Base-by-base conservation (phyloP, 305 asterid genomes). In the Coffea humblotiana region DNA sequence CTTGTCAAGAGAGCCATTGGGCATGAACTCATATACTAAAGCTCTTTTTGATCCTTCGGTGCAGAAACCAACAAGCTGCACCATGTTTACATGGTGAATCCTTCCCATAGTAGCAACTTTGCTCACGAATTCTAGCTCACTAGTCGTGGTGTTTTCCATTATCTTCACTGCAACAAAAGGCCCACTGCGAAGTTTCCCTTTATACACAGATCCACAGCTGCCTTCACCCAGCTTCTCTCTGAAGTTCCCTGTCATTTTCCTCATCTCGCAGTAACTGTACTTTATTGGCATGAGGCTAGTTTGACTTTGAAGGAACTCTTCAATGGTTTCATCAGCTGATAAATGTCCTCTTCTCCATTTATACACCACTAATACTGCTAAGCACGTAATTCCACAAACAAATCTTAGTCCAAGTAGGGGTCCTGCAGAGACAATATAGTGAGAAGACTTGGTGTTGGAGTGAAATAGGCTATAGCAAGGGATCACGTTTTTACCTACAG, bases 161-260 rank as follows among this genome's bases (percentile, higher is more conserved):
- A 48, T 77, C 66, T 77, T 77, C 13, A 77, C 67, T 16, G 80
- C 80, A 27, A 66, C 80, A 15, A 35, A 21, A 56, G 40, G 71
- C 12, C 80, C 80, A 77, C 74, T 77, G 32, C 64, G 60, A 67
- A 77, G 80, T 73, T 77, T 77, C 16, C 74, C 80, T 77, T 77
- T 77, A 51, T 27, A 77, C 12, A 77, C 65, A 19, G 83, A 80
- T 23, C 91, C 90, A 73, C 78, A 83, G 18, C 79, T 79, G 40
- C 92, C 89, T 77, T 76, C 82, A 1, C 92, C 90, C 79, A 88
- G 19, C 77, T 85, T 83, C 16, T 83, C 76, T 63, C 80, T 77
- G 77, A 88, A 87, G 32, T 83, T 85, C 2, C 64, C 64, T 2
- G 88, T 82, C 86, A 88, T 90, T 80, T 76, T 88, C 74, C 82